These are phyloP conservation scores for Taxawa tesnikishii DNA, from an alignment of 2,329 filamentous ascomycete species.

Conservation along the genomic window DNA sequence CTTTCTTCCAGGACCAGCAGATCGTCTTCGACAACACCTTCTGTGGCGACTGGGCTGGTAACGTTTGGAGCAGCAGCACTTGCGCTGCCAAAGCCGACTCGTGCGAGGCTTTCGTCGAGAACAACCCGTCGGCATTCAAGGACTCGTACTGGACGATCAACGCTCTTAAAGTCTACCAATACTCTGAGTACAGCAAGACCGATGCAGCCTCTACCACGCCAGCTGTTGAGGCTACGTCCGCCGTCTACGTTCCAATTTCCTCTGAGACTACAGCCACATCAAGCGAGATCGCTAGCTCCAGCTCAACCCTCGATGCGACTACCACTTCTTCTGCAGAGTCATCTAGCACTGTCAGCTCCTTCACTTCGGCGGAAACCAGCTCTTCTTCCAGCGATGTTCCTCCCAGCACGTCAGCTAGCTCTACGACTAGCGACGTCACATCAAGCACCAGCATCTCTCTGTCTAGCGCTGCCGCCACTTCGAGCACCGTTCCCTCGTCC, in stretches of 20 bases:
- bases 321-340: too few relatives aligned
- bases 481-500: neutral
- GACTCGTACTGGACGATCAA: conserved; percentile 30
- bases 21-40: conserved; percentile 22
- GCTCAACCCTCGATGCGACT: too few relatives aligned
- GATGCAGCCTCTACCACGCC: conserved; percentile 2
- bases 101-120: conserved; percentile 20
- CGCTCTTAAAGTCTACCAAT: conserved; percentile 23
- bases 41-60: conserved; percentile 28
- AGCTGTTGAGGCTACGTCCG: too few relatives aligned
- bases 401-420: too few relatives aligned
- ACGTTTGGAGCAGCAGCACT: conserved; percentile 26
- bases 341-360: too few relatives aligned
- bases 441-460: too few relatives aligned
- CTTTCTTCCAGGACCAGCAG: conserved; percentile 53
- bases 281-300: too few relatives aligned
- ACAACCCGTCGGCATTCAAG: conserved; percentile 21
- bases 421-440: too few relatives aligned
- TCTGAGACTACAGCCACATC: too few relatives aligned
- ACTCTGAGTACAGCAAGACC: conserved; percentile 3
- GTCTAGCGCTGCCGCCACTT: conserved; percentile 2
- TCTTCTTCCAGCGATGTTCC: too few relatives aligned
- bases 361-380: too few relatives aligned
- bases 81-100: conserved; percentile 19
- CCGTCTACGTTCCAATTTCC: too few relatives aligned